Percentiles rank a stretch among this genome's conserved stretches.
Conservation (phyloP, 305 asterid species). For the Withania somnifera region DNA sequence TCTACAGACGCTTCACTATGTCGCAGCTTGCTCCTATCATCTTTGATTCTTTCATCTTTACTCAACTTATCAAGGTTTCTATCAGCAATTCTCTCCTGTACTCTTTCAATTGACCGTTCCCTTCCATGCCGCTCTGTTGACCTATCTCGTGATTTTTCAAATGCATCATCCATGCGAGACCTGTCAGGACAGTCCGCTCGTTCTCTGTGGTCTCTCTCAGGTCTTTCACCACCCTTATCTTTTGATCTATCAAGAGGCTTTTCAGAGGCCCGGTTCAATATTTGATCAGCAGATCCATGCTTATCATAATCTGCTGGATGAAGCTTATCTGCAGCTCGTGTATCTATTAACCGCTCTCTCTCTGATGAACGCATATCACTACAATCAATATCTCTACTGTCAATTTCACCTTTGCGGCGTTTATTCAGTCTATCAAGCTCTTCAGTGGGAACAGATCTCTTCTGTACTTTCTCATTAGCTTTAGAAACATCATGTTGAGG, state of each 20-base stretch:
- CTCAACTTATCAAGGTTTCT: slow-evolving; percentile 63
- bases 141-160: slow-evolving; percentile 75
- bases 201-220: slow-evolving; percentile 76
- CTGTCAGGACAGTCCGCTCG: slow-evolving; percentile 69
- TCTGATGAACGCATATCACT: slow-evolving; percentile 56
- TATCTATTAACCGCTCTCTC: slow-evolving; percentile 60
- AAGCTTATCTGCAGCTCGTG: slow-evolving; percentile 43
- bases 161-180: slow-evolving; percentile 63
- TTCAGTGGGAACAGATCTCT: slow-evolving; percentile 78
- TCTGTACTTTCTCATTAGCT: slow-evolving; percentile 61
- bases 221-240: slow-evolving; percentile 74
- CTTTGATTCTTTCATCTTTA: slow-evolving; percentile 76
- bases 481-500: slow-evolving; percentile 63
- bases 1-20: slow-evolving; percentile 50
- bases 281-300: slow-evolving; percentile 53
- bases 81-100: slow-evolving; percentile 70
- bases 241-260: slow-evolving; percentile 63
- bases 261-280: slow-evolving; percentile 39
- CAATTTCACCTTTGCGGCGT: slow-evolving; percentile 82
- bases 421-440: slow-evolving; percentile 71
- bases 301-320: slow-evolving; percentile 43
- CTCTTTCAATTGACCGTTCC: slow-evolving; percentile 83
- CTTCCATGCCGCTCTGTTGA: slow-evolving; percentile 80
- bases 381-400: slow-evolving; percentile 56
- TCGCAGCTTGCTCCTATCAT: slow-evolving; percentile 62